Conservation (phyloP, 2,329 filamentous ascomycete genomes). For the Taxawa tesnikishii region DNA sequence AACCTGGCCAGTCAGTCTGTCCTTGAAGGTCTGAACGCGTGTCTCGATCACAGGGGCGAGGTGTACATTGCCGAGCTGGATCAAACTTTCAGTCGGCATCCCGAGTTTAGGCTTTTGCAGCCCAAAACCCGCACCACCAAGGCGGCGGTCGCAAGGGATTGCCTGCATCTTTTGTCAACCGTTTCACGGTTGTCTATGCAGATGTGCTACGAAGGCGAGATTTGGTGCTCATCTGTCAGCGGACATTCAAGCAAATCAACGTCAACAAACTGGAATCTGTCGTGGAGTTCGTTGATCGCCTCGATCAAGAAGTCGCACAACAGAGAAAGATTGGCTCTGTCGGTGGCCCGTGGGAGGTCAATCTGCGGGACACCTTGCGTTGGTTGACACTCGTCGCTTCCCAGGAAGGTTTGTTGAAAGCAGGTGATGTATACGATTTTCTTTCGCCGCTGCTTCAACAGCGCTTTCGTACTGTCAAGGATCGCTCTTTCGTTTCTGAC, state of each 20-base stretch:
- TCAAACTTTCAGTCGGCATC: slow-evolving; percentile 82
- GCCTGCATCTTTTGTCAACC: slow-evolving; percentile 91
- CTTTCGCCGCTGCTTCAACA: slow-evolving; percentile 74
- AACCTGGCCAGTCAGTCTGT: slow-evolving; percentile 95
- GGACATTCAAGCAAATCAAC: slow-evolving; percentile 57
- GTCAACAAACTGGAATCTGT: slow-evolving; percentile 49
- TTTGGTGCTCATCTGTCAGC: slow-evolving; percentile 66
- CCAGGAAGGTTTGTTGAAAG: slow-evolving; percentile 46
- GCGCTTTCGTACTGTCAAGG: slow-evolving; percentile 63
- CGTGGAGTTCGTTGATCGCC: slow-evolving; percentile 67
- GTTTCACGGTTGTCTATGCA: slow-evolving; percentile 95
- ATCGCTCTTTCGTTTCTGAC: slow-evolving; percentile 51
- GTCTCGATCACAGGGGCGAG: slow-evolving; percentile 89
- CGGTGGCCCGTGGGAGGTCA: slow-evolving; percentile 88
- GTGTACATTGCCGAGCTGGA: slow-evolving; percentile 93
- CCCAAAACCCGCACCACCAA: slow-evolving; percentile 95
- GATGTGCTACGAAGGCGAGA: slow-evolving; percentile 78
- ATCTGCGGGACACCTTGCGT: slow-evolving; percentile 75
- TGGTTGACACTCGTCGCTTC: slow-evolving; percentile 67
- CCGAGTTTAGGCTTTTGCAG: slow-evolving; percentile 91
- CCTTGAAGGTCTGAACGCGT: slow-evolving; percentile 89
- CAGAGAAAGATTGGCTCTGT: slow-evolving; percentile 39
- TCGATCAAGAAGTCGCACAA: slow-evolving; percentile 60
- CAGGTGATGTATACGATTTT: slow-evolving; percentile 57
- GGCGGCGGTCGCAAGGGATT: slow-evolving; percentile 90